phyloP scores from a whole-genome alignment of 495 filamentous ascomycete genomes.

The Aspergillus campestris region DNA sequence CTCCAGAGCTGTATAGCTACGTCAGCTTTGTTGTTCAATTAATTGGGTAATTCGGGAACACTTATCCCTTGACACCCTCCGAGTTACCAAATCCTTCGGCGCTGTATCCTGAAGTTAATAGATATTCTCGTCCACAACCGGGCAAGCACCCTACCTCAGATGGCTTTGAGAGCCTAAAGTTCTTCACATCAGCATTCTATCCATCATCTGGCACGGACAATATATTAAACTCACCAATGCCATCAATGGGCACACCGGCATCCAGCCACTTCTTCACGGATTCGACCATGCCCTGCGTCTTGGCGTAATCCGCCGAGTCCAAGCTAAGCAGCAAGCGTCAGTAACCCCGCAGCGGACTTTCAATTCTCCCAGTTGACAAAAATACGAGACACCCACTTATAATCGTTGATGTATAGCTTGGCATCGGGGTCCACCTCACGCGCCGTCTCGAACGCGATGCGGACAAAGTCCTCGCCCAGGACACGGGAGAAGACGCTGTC shows the following conservation, averaged over 20 bases:
- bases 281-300: slow-evolving; percentile 52
- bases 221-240: slow-evolving; percentile 41
- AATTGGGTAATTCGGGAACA: background rate
- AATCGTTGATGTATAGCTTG: slow-evolving; percentile 62
- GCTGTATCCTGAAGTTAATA: background rate
- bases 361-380: too few relatives aligned
- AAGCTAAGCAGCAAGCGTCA: slow-evolving; percentile 8
- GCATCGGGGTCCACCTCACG: slow-evolving; percentile 45
- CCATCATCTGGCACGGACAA: background rate
- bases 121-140: too few relatives aligned
- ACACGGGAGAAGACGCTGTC: slow-evolving; percentile 46
- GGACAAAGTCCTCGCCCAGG: slow-evolving; percentile 49
- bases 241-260: slow-evolving; percentile 62
- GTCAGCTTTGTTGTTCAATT: slow-evolving; percentile 1
- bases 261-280: slow-evolving; percentile 60
- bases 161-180: slow-evolving; percentile 52
- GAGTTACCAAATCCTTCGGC: slow-evolving; percentile 7
- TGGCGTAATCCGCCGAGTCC: slow-evolving; percentile 38
- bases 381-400: slow-evolving; percentile 17
- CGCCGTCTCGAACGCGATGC: slow-evolving; percentile 49
- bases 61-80: slow-evolving; percentile 15
- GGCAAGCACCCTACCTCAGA: slow-evolving; percentile 20
- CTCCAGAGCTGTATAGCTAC: slow-evolving; percentile 40
- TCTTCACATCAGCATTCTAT: background rate
- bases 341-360: too few relatives aligned